Conservation (phyloP, 148 eudicot genomes). For the Nepenthes mirabilis region DNA sequence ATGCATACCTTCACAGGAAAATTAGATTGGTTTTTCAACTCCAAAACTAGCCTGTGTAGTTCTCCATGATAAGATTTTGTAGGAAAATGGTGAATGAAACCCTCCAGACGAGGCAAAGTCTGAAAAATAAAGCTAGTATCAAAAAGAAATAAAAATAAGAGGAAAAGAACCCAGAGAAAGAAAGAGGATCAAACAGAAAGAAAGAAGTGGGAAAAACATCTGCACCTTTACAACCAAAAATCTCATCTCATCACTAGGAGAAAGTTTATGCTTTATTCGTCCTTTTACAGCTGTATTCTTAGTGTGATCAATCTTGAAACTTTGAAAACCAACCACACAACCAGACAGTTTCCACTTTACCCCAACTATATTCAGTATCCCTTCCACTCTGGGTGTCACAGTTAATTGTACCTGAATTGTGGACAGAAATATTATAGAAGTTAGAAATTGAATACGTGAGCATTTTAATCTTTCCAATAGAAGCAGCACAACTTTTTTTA, state of each 20-base stretch:
- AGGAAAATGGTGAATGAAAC: constrained; percentile 52
- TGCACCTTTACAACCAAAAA: constrained; percentile 81
- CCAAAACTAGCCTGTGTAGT: constrained; percentile 56
- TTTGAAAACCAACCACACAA: constrained; percentile 64
- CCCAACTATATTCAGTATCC: constrained; percentile 68
- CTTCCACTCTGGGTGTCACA: constrained; percentile 72
- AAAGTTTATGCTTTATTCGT: constrained; percentile 40
- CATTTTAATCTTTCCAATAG: no score
- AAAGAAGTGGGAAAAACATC: not conserved
- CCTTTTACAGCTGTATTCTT: constrained; percentile 45
- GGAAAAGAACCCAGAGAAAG: constrained; percentile 2
- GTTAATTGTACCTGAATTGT: constrained; percentile 58
- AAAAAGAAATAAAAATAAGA: not conserved
- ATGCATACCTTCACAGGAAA: constrained; percentile 59
- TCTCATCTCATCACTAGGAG: constrained; percentile 34
- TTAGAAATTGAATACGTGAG: no score
- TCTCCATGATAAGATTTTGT: constrained; percentile 72
- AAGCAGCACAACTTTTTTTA: no score
- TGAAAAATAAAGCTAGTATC: constrained; percentile 18
- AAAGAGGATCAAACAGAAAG: constrained; percentile 1
- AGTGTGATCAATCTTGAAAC: constrained; percentile 37
- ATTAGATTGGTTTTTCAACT: constrained; percentile 61
- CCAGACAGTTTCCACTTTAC: constrained; percentile 92
- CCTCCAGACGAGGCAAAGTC: constrained; percentile 84
- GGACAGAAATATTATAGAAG: not conserved